These are phyloP conservation scores for Nakazawaea siamensis DNA, from an alignment of 805 yeast genomes.

Conservation along the genomic window DNA sequence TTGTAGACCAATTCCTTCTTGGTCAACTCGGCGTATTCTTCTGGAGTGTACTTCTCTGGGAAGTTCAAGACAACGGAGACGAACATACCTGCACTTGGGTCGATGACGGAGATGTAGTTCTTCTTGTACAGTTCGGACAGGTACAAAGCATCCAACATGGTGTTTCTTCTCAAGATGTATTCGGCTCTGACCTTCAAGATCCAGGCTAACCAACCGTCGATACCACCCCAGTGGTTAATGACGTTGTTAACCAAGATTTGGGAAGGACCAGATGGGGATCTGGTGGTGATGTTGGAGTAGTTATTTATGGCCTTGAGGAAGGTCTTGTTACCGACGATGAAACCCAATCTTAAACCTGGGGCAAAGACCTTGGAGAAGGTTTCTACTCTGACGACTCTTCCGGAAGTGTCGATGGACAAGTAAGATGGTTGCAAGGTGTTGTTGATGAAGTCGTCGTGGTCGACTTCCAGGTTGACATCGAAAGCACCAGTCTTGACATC, in stretches of 20 bases:
- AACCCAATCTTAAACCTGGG: constrained; percentile 62
- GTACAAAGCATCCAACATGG: constrained; percentile 42
- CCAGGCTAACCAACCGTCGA: constrained; percentile 72
- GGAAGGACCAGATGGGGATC: constrained; percentile 51
- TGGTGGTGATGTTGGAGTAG: constrained; percentile 36
- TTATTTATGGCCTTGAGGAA: constrained; percentile 33
- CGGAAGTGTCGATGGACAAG: constrained; percentile 44
- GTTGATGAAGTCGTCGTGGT: constrained; percentile 35
- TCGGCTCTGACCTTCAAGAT: constrained; percentile 57
- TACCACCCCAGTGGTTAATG: constrained; percentile 55
- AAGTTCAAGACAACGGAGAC: constrained; percentile 34
- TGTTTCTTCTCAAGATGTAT: constrained; percentile 61
- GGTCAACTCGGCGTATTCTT: constrained; percentile 29
- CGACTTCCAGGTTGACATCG: constrained; percentile 27
- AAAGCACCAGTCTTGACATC: constrained; percentile 34
- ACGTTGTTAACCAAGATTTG: constrained; percentile 49
- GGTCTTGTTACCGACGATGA: constrained; percentile 42
- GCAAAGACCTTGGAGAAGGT: constrained; percentile 59
- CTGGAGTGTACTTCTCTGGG: constrained; percentile 11
- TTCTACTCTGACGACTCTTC: constrained; percentile 55
- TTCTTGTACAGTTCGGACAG: constrained; percentile 33
- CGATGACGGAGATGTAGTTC: constrained; percentile 34
- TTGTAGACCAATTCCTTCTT: constrained; percentile 32
- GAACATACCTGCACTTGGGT: constrained; percentile 59
- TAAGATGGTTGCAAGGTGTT: constrained; percentile 39